A percentile compares a stretch with the other conserved stretches of the same genome.
Evolutionary conservation across 176 grass and related monocot species (phyloP).

Genomic region (Oryza officinalis): DNA sequence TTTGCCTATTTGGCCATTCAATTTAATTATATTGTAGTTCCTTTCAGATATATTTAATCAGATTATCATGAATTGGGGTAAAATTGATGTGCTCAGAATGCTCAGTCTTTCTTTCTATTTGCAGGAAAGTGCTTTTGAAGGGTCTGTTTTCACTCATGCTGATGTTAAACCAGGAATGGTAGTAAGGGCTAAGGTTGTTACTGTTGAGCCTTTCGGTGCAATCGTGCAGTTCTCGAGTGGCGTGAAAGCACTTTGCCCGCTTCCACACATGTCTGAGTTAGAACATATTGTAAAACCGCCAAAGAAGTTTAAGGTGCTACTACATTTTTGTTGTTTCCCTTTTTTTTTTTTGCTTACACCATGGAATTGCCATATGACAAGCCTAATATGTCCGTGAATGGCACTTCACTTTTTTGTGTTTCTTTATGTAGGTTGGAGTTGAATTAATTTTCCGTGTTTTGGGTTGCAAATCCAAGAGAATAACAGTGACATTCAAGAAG

Average conservation of each 20-base stretch:
- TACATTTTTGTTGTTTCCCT: slow-evolving; percentile 5
- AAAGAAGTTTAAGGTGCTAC: slow-evolving; percentile 93
- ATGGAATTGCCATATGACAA: slow-evolving; percentile 18
- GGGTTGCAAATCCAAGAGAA: slow-evolving; percentile 96
- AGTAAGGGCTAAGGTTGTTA: slow-evolving; percentile 80
- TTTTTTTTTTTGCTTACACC: neutral
- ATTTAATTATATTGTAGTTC: neutral
- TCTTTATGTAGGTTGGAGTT: slow-evolving; percentile 69
- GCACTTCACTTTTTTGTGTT: slow-evolving; percentile 20
- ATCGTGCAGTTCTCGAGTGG: slow-evolving; percentile 90
- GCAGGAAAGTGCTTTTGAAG: slow-evolving; percentile 97
- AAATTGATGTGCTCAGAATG: slow-evolving; percentile 3
- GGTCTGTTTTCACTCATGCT: slow-evolving; percentile 94
- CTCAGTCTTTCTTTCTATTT: slow-evolving; percentile 28
- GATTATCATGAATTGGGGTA: neutral
- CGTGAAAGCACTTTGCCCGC: slow-evolving; percentile 92
- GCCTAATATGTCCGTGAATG: slow-evolving; percentile 22
- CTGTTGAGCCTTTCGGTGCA: slow-evolving; percentile 70
- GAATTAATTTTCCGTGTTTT: slow-evolving; percentile 86
- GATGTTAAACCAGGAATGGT: slow-evolving; percentile 98
- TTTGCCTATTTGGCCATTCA: neutral
- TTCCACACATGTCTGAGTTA: slow-evolving; percentile 94
- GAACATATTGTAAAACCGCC: slow-evolving; percentile 76
- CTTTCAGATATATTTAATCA: neutral
- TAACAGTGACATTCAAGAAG: slow-evolving; percentile 95